Evolutionary conservation across 805 yeast species (phyloP), one percentile per base, ranked within the genome.

Genomic region (Metschnikowia koreensis): DNA sequence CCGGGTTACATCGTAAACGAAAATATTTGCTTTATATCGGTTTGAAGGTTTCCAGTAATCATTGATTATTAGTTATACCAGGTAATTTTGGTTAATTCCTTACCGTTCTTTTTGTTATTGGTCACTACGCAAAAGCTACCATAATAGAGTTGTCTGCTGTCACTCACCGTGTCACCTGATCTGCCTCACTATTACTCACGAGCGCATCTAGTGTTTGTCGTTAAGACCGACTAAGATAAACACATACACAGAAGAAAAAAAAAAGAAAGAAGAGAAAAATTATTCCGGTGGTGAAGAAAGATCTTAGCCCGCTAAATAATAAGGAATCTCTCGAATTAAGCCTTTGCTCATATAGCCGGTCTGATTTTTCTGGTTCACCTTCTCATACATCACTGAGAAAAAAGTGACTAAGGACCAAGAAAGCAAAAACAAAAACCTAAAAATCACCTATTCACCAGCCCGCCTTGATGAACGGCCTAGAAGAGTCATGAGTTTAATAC

Each of bases 401-500:
- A 16, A 16, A 15, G 10, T 9, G 34, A 26, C 28, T 13, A 12
- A 28, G 45, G 28, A 16, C 15, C n/a, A 28, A 11, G 41, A 44
- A 27, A 33, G 41, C 26, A 44, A n/a, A 36, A 36, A 44, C 11
- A 44, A 29, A 45, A 38, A 36, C 22, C 4, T 22, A 4, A 22
- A 26, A 38, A 27, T 10, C 17, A 27, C 7, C 10, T 12, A 12
- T 37, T 31, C 31, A 12, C 10, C 43, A 39, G 16, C 11, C 11
- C 13, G 8, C 39, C 41, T 48, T 36, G 48, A 49, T 49, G 48
- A 12, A 33, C 33, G 42, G 28, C 22, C 15, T 29, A 39, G 28
- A 37, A 22, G 8, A 44, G 38, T 34, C 40, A 54, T 54, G 58
- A 54, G 56, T 41, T 52, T 54, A 48, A 48, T 54, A 12, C 39